Percentiles rank a stretch among this genome's conserved stretches.
Conservation (phyloP, 352 stramenopile genomes). For the Phytopythium oedochilum region DNA sequence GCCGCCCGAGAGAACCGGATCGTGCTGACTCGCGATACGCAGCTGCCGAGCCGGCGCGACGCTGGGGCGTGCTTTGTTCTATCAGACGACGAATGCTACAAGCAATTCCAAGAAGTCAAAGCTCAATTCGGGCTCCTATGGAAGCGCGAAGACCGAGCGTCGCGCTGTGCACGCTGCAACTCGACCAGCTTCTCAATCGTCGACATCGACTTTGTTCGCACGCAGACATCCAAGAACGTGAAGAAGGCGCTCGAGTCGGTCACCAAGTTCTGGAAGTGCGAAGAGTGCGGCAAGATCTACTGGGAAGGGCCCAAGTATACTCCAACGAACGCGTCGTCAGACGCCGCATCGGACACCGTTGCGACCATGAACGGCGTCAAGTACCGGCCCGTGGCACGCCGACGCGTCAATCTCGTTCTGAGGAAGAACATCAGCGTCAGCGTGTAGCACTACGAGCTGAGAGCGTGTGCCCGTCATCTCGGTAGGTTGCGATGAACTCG, state of each 20-base stretch:
- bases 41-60: conserved; percentile 32
- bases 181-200: conserved; percentile 32
- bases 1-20: conserved; percentile 38
- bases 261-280: conserved; percentile 46
- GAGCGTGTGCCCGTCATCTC: background rate
- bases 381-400: conserved; percentile 15
- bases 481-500: background rate
- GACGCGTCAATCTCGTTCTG: conserved; percentile 3
- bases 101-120: conserved; percentile 58
- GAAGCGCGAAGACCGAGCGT: conserved; percentile 25
- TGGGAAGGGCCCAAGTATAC: conserved; percentile 77
- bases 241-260: conserved; percentile 24
- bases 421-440: background rate
- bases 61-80: conserved; percentile 51
- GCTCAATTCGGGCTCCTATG: conserved; percentile 42
- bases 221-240: conserved; percentile 18
- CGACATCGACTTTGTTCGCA: conserved; percentile 18
- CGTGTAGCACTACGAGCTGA: background rate
- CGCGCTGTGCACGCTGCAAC: conserved; percentile 48
- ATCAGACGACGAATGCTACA: conserved; percentile 40
- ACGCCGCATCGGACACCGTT: too few relatives aligned
- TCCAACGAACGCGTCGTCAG: conserved; percentile 7
- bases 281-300: conserved; percentile 54
- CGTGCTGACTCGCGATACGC: conserved; percentile 41
- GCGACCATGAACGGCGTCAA: conserved; percentile 7